Percentiles rank a stretch among this genome's conserved stretches.
Conservation (phyloP, 768 basidiomycete species). For the Lactifluus echinatus region DNA sequence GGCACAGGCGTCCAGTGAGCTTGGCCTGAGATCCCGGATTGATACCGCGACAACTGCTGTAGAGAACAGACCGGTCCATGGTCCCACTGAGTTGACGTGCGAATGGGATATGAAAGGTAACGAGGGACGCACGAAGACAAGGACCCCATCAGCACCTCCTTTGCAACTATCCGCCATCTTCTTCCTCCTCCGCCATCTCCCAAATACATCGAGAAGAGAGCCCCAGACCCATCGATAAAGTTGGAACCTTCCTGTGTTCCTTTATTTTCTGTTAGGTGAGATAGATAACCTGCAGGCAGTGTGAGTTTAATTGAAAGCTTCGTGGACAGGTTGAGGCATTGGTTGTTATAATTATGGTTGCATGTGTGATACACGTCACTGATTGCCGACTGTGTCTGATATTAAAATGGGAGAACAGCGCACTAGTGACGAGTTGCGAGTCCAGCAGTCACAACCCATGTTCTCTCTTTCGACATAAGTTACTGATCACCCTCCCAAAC, state of each 20-base stretch:
- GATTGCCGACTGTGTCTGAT: no score
- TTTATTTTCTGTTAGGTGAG: background rate
- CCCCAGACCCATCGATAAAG: background rate
- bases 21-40: background rate
- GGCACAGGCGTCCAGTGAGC: background rate
- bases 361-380: no score
- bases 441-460: no score
- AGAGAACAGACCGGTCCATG: constrained; percentile 8
- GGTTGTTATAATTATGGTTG: no score
- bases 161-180: no score
- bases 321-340: no score
- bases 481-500: no score
- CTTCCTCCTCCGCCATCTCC: background rate
- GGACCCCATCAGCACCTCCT: background rate
- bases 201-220: constrained; percentile 4
- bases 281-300: background rate
- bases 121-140: background rate
- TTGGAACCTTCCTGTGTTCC: background rate
- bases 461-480: no score
- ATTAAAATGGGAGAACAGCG: no score
- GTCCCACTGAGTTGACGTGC: no score
- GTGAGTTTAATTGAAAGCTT: no score
- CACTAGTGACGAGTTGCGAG: no score
- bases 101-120: background rate
- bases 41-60: background rate